Evolutionary conservation across 371 early-diverging fungal genomes (phyloP), one percentile per base, ranked within the genome.

Genomic region (Mortierella sp.): DNA sequence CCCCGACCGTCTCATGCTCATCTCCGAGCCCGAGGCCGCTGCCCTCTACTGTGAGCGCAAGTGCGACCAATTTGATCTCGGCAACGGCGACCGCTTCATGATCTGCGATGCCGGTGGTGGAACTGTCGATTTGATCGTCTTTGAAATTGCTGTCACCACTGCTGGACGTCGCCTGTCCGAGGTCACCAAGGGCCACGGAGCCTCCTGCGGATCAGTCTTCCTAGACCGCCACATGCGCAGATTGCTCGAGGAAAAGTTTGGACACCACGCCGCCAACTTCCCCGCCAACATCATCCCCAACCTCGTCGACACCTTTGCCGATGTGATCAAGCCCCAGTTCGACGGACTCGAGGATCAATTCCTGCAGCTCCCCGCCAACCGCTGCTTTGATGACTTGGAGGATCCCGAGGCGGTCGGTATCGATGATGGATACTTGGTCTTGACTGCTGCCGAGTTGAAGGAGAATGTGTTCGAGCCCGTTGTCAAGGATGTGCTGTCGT

Each of bases 91-190:
- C 72, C 86, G 88, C 48, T 91, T 90, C 71, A 89, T 91, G 90
- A 90, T 91, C 78, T 89, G 90, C 72, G 91, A 91, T 87, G 90
- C 90, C 53, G 91, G 91, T 73, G 93, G 93, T 53, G 93, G 93
- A 37, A 93, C 93, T 0, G 92, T 92, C 13, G 93, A 93, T 85
- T 73, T 93, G 78, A 92, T 90, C 76, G 89, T 87, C 48, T 89
- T 87, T 77, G 87, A 83, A 71, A 87, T 88, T 57, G 87, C 85
- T 31, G 87, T 85, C 75, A 87, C 82, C 78, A 69, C 74, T 21
- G 80, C 83, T 50, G 87, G 87, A 78, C 83, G 89, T n/a, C 78
- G 88, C 37, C 80, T 92, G 40, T 89, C 89, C 64, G 92, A 92
- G 80, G 89, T 89, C 64, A 92, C 92, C 70, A 90, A 89, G 78